Evolutionary conservation across 2,329 filamentous ascomycete species (phyloP).

Genomic region (Nannizziopsis arthrosporioides): DNA sequence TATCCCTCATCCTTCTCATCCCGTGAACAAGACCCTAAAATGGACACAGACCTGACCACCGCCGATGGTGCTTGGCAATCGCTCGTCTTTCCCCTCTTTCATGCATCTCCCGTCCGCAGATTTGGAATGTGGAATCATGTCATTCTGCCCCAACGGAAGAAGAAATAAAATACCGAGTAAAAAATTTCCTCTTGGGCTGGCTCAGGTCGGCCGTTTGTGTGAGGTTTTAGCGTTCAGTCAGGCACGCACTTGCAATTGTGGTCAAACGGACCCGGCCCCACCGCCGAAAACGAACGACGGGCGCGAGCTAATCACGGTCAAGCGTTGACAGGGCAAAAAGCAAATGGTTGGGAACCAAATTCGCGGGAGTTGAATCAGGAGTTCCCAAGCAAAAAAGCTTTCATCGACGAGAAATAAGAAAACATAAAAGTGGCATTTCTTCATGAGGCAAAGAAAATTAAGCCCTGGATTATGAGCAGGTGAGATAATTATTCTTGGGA

Average conservation of each 20-base stretch:
- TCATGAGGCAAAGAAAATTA: too few species aligned
- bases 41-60: constrained; percentile 4
- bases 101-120: too few species aligned
- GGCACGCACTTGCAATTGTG: constrained; percentile 2
- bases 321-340: constrained; percentile 10
- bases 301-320: constrained; percentile 9
- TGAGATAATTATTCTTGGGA: too few species aligned
- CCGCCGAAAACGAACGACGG: constrained; percentile 11
- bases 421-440: too few species aligned
- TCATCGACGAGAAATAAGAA: too few species aligned
- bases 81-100: too few species aligned
- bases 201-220: neutral
- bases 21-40: constrained; percentile 1
- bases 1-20: constrained; percentile 6
- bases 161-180: too few species aligned
- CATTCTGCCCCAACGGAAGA: too few species aligned
- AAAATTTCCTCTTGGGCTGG: too few species aligned
- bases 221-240: constrained; percentile 2
- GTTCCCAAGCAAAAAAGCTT: neutral
- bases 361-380: constrained; percentile 8
- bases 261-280: constrained; percentile 10
- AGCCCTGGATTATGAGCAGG: too few species aligned
- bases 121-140: too few species aligned
- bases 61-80: neutral
- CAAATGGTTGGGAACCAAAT: constrained; percentile 11